Percentiles rank a stretch among this genome's conserved stretches.
phyloP scores from a whole-genome alignment of 208 protist species.

The Leishmania aethiopica region DNA sequence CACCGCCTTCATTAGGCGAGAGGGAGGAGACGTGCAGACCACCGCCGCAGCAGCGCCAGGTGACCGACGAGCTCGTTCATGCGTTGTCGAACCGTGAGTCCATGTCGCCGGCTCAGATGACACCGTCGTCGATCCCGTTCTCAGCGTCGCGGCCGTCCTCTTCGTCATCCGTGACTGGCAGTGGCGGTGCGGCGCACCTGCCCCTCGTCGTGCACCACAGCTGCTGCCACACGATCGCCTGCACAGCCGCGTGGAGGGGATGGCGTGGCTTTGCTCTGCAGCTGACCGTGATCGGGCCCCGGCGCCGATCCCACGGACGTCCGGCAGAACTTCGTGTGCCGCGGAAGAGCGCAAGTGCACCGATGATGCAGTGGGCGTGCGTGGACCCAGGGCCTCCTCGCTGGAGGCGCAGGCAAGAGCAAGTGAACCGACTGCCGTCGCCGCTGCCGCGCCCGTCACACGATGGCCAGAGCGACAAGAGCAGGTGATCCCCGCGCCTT shows the following conservation, averaged over 20 bases:
- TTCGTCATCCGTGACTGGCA: slow-evolving; percentile 1
- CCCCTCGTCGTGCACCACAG: background rate
- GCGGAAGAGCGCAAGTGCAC: background rate
- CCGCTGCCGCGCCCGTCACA: background rate
- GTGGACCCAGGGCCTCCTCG: background rate
- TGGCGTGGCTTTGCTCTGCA: background rate
- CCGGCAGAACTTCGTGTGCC: background rate
- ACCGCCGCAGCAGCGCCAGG: background rate
- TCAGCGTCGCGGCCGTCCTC: slow-evolving; percentile 11
- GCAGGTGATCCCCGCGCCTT: background rate
- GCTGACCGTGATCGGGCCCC: background rate
- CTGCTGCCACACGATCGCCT: background rate
- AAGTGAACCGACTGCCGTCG: background rate
- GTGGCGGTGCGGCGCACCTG: slow-evolving; percentile 7
- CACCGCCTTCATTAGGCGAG: background rate
- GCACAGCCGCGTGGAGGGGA: background rate
- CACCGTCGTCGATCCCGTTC: slow-evolving; percentile 9
- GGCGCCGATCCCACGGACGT: background rate
- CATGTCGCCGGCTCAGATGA: slow-evolving; percentile 4
- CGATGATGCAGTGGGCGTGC: background rate
- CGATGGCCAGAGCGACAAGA: background rate
- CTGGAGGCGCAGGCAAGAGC: background rate
- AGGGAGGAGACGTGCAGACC: background rate
- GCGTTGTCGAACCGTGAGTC: slow-evolving; percentile 9
- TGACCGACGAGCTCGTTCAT: background rate